A percentile compares a stretch with the other conserved stretches of the same genome.
Conservation (phyloP, 2,329 filamentous ascomycete genomes). For the Metarhizium brunneum region DNA sequence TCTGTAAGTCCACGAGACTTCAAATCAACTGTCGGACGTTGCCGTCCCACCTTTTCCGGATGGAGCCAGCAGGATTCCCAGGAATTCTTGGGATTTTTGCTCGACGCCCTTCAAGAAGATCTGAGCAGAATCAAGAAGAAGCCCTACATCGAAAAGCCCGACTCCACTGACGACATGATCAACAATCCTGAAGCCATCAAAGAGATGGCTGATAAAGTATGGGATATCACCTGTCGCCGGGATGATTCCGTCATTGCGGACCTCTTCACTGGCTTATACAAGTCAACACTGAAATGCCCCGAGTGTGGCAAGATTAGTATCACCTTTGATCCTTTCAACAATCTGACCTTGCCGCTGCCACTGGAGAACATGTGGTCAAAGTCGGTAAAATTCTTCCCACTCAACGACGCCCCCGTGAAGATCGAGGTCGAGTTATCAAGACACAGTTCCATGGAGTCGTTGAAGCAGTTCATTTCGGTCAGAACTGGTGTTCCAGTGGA, state of each 20-base stretch:
- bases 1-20: constrained; percentile 73
- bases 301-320: constrained; percentile 92
- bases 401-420: constrained; percentile 59
- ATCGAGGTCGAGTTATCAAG: constrained; percentile 76
- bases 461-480: constrained; percentile 64
- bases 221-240: constrained; percentile 82
- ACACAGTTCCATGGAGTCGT: constrained; percentile 55
- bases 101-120: constrained; percentile 92
- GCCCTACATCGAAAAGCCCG: constrained; percentile 94
- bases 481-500: constrained; percentile 55
- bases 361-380: constrained; percentile 76
- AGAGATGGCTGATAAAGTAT: constrained; percentile 78
- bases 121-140: constrained; percentile 90
- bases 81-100: constrained; percentile 88
- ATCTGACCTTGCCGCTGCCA: constrained; percentile 82
- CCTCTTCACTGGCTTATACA: constrained; percentile 95
- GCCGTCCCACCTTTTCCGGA: constrained; percentile 79
- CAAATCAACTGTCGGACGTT: constrained; percentile 72
- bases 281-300: constrained; percentile 91
- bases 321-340: constrained; percentile 96
- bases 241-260: constrained; percentile 95
- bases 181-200: constrained; percentile 70
- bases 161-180: constrained; percentile 95
- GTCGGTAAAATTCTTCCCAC: constrained; percentile 66
- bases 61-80: constrained; percentile 97